A percentile compares a stretch with the other conserved stretches of the same genome.
Conservation (phyloP, 2,329 filamentous ascomycete species). For the Dactylella cylindrospora region DNA sequence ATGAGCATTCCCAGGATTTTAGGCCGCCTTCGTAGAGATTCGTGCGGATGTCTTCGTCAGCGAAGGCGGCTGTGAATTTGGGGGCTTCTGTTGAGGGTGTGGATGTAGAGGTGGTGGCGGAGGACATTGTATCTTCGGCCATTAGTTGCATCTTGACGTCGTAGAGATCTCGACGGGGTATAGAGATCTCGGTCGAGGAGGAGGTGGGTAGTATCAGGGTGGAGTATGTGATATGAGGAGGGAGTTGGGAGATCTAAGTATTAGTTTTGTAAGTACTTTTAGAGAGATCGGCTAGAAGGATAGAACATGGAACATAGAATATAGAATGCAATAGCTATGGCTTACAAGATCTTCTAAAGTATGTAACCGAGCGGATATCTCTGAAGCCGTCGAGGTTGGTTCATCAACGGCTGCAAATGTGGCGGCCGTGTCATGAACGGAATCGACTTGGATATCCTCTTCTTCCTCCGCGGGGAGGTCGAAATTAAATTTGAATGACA, state of each 20-base stretch:
- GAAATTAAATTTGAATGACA: slow-evolving; percentile 43
- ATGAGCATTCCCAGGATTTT: slow-evolving; percentile 85
- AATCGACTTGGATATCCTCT: slow-evolving; percentile 6
- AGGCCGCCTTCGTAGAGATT: slow-evolving; percentile 85
- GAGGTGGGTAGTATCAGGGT: slow-evolving; percentile 64
- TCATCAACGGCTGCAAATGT: neutral
- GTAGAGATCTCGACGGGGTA: slow-evolving; percentile 77
- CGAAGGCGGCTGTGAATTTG: slow-evolving; percentile 34
- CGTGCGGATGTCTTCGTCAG: slow-evolving; percentile 70
- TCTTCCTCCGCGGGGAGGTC: slow-evolving; percentile 27
- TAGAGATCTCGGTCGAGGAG: slow-evolving; percentile 57
- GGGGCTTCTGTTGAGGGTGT: neutral
- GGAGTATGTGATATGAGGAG: slow-evolving; percentile 72
- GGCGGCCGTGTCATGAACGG: neutral
- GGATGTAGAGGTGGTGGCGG: slow-evolving; percentile 45
- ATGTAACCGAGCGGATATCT: slow-evolving; percentile 24
- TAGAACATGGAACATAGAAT: neutral
- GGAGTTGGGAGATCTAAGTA: slow-evolving; percentile 55
- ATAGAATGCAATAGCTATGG: neutral
- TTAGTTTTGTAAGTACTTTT: neutral
- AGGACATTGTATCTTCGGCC: slow-evolving; percentile 59
- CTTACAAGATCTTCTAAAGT: slow-evolving; percentile 39
- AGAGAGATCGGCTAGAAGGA: neutral
- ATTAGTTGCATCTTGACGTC: slow-evolving; percentile 79
- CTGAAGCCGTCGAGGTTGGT: neutral